Conservation (phyloP, 768 basidiomycete genomes). For the Epithele typhae region DNA sequence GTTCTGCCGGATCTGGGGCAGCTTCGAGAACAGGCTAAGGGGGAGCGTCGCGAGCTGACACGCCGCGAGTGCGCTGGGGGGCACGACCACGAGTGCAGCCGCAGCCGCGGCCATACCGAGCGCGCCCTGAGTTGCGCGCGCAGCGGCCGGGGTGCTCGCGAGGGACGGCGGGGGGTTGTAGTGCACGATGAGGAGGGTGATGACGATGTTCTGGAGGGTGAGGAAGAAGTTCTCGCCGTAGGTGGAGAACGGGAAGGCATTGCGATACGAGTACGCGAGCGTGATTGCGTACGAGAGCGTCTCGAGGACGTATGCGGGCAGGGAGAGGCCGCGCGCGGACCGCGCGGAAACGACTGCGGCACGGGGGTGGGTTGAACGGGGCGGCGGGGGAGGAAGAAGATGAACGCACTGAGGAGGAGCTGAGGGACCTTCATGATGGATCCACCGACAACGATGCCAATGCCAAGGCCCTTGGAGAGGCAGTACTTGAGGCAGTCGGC, state of each 20-base stretch:
- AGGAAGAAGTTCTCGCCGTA: conserved; percentile 98
- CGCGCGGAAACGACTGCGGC: conserved; percentile 58
- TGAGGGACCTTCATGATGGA: conserved; percentile 97
- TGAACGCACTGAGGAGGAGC: conserved; percentile 74
- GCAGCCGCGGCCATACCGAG: conserved; percentile 37
- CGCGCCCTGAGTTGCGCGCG: conserved; percentile 31
- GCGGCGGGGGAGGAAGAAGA: neutral
- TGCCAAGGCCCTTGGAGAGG: conserved; percentile 85
- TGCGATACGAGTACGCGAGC: conserved; percentile 79
- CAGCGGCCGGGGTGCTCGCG: conserved; percentile 17
- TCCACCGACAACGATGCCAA: conserved; percentile 90
- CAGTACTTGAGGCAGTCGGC: conserved; percentile 86
- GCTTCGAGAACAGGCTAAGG: conserved; percentile 85
- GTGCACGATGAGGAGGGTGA: conserved; percentile 82
- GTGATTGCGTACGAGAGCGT: conserved; percentile 89
- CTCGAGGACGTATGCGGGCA: conserved; percentile 86
- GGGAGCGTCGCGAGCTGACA: conserved; percentile 88
- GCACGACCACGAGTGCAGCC: conserved; percentile 42
- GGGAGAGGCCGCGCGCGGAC: conserved; percentile 84
- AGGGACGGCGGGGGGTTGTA: conserved; percentile 41
- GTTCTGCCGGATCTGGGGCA: conserved; percentile 92
- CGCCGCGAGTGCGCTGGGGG: conserved; percentile 49
- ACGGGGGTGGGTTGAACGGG: neutral
- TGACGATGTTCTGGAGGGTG: conserved; percentile 80
- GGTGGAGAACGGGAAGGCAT: conserved; percentile 90